Evolutionary conservation across 2,329 filamentous ascomycete genomes (phyloP).

Genomic region (Penicillium carneum): DNA sequence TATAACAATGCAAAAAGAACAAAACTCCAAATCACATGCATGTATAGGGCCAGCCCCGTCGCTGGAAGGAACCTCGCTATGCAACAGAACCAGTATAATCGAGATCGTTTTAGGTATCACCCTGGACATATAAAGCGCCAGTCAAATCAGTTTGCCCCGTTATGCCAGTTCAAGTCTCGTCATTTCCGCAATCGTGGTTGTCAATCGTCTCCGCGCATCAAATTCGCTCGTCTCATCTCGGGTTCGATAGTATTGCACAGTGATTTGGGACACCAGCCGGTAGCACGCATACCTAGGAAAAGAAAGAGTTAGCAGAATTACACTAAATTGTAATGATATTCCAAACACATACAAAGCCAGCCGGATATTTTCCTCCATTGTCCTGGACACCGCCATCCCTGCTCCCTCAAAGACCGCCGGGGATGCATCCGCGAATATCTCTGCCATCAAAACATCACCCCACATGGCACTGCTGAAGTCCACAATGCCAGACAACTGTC

Average conservation of each 20-base stretch:
- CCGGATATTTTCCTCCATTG: slow-evolving; percentile 40
- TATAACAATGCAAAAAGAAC: neutral
- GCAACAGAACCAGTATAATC: slow-evolving; percentile 1
- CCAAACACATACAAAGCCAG: slow-evolving; percentile 45
- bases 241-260: slow-evolving; percentile 51
- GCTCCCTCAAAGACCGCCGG: slow-evolving; percentile 49
- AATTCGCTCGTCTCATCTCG: slow-evolving; percentile 48
- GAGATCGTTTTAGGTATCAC: slow-evolving; percentile 9
- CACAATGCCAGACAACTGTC: slow-evolving; percentile 59
- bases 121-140: slow-evolving; percentile 1
- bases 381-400: slow-evolving; percentile 36
- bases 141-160: slow-evolving; percentile 4
- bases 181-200: slow-evolving; percentile 43
- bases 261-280: slow-evolving; percentile 47
- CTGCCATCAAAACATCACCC: slow-evolving; percentile 64
- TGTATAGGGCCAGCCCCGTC: slow-evolving; percentile 8
- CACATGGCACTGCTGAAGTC: slow-evolving; percentile 63
- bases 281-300: slow-evolving; percentile 50
- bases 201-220: slow-evolving; percentile 47
- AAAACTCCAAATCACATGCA: slow-evolving; percentile 25
- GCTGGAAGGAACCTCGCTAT: slow-evolving; percentile 10
- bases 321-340: neutral
- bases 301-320: neutral
- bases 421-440: slow-evolving; percentile 55
- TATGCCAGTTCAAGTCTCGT: slow-evolving; percentile 28